These are phyloP conservation scores for Hirsutella thompsonii DNA, from an alignment of 2,329 filamentous ascomycete species.

Conservation along the genomic window DNA sequence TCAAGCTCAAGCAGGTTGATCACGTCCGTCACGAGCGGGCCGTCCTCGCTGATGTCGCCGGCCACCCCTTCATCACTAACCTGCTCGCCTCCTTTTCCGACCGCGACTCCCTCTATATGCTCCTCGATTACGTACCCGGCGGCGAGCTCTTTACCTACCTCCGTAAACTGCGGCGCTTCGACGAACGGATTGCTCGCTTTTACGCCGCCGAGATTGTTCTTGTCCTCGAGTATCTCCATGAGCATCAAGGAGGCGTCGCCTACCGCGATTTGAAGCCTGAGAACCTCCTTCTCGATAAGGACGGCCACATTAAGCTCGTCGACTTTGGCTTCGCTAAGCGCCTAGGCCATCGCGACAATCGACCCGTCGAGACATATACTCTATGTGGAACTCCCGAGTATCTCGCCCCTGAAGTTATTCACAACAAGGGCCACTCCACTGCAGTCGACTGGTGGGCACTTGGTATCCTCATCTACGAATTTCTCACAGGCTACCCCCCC, in stretches of 20 bases:
- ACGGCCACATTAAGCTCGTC: conserved; percentile 71
- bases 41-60: conserved; percentile 63
- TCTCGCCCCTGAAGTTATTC: conserved; percentile 72
- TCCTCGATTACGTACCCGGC: conserved; percentile 72
- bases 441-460: conserved; percentile 84
- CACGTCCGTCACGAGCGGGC: conserved; percentile 75
- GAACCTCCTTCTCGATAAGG: conserved; percentile 64
- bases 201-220: conserved; percentile 77
- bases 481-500: conserved; percentile 71
- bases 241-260: conserved; percentile 62
- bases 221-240: conserved; percentile 69
- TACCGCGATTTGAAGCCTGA: conserved; percentile 77
- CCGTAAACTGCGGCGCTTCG: conserved; percentile 64
- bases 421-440: conserved; percentile 64
- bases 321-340: conserved; percentile 81
- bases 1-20: conserved; percentile 75
- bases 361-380: conserved; percentile 60
- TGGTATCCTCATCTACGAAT: conserved; percentile 74
- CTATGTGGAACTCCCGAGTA: conserved; percentile 77
- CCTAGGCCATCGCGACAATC: conserved; percentile 42
- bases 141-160: conserved; percentile 80
- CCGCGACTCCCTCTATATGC: conserved; percentile 65
- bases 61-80: conserved; percentile 73
- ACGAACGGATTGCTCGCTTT: conserved; percentile 66
- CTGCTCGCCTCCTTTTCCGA: conserved; percentile 72